A percentile compares a stretch with the other conserved stretches of the same genome.
Evolutionary conservation across 108 stramenopile genomes (phyloP).

Genomic region (Chaetoceros muelleri): DNA sequence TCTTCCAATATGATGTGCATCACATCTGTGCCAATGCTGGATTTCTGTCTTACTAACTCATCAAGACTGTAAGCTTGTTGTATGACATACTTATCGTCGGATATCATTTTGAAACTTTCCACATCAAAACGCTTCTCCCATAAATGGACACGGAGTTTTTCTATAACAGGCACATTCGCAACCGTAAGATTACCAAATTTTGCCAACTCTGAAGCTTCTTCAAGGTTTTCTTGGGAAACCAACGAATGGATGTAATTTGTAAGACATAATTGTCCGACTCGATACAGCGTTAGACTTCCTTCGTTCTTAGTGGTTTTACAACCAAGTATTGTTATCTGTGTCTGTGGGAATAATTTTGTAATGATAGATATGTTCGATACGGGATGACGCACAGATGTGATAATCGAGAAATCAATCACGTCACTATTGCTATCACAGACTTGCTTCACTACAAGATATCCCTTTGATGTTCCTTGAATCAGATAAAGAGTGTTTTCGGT

Average conservation of each 20-base stretch:
- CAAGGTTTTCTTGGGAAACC: slow-evolving; percentile 18
- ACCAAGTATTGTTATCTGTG: too few species aligned
- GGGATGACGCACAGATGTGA: too few species aligned
- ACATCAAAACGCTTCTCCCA: slow-evolving; percentile 23
- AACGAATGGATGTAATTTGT: neutral
- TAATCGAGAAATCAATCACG: too few species aligned
- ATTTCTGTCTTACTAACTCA: neutral
- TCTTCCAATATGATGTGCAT: slow-evolving; percentile 18
- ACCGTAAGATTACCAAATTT: slow-evolving; percentile 18
- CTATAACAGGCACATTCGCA: slow-evolving; percentile 20
- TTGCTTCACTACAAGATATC: too few species aligned
- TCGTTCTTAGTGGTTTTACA: too few species aligned
- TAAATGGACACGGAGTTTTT: slow-evolving; percentile 23
- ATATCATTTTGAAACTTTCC: slow-evolving; percentile 15
- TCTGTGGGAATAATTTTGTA: too few species aligned
- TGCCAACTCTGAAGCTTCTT: slow-evolving; percentile 19
- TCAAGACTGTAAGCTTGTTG: slow-evolving; percentile 12
- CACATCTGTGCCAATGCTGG: slow-evolving; percentile 5
- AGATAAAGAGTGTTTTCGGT: too few species aligned
- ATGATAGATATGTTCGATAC: too few species aligned
- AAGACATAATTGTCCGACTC: neutral
- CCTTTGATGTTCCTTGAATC: too few species aligned
- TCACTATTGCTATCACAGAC: too few species aligned
- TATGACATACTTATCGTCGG: slow-evolving; percentile 27
- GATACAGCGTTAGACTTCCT: too few species aligned